Evolutionary conservation across 371 early-diverging fungal genomes (phyloP).

Genomic region (Zopfochytrium polystomum): DNA sequence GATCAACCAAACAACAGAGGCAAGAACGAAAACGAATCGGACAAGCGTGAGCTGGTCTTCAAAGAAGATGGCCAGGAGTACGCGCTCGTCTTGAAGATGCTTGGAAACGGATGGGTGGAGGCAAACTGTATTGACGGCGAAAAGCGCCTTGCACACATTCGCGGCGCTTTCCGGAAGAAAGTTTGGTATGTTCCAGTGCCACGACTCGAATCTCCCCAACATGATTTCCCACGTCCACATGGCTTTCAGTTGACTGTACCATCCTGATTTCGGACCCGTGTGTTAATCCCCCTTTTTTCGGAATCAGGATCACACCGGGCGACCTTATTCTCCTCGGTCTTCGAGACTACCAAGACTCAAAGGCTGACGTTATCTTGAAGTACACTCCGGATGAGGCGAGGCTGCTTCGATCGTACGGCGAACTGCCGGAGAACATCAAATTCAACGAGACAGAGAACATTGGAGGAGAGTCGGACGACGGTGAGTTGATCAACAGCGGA

Average conservation of each 20-base stretch:
- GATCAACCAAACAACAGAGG: conserved; percentile 55
- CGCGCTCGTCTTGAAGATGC: conserved; percentile 84
- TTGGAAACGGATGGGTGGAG: conserved; percentile 96
- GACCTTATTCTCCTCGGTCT: conserved; percentile 94
- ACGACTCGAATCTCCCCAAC: not conserved
- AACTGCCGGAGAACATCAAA: conserved; percentile 89
- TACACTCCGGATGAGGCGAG: conserved; percentile 98
- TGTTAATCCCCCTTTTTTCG: conserved; percentile 3
- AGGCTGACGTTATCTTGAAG: conserved; percentile 97
- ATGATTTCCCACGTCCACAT: no score
- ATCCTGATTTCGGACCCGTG: conserved; percentile 15
- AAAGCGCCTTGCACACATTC: conserved; percentile 91
- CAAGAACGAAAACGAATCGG: conserved; percentile 93
- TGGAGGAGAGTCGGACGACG: conserved; percentile 45
- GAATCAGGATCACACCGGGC: conserved; percentile 86
- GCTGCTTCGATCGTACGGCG: conserved; percentile 89
- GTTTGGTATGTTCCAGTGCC: conserved; percentile 52
- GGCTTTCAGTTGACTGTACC: not conserved
- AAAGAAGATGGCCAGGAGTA: conserved; percentile 98
- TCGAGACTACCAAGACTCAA: conserved; percentile 95
- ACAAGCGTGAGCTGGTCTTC: conserved; percentile 86
- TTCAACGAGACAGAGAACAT: conserved; percentile 49
- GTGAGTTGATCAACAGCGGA: conserved; percentile 15
- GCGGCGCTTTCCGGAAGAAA: conserved; percentile 98
- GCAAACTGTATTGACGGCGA: conserved; percentile 92